Conservation (phyloP, 139 green algal species). For the Tetradesmus lagerheimii region DNA sequence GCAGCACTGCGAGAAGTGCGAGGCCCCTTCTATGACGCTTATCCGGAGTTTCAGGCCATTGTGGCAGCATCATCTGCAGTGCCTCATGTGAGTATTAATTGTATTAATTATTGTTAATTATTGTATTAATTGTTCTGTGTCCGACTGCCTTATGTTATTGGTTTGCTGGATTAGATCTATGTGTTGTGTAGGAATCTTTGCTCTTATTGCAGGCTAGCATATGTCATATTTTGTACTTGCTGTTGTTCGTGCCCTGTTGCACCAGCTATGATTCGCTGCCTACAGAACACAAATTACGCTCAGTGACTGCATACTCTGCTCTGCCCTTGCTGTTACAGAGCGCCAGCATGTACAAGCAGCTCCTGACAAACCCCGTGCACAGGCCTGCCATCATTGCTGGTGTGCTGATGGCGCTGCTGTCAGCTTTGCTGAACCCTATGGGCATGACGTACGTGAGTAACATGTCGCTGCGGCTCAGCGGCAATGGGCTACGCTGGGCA, state of each 20-base stretch:
- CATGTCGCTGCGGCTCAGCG: not conserved
- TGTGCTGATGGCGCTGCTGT: not conserved
- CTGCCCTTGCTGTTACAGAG: slow-evolving; percentile 5
- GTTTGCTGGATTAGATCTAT: no score
- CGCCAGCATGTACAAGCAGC: not conserved
- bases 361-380: not conserved
- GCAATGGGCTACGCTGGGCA: not conserved
- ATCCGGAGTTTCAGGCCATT: not conserved
- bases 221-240: no score
- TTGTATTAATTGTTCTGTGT: not conserved
- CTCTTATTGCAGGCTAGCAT: not conserved
- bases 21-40: slow-evolving; percentile 15
- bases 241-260: no score
- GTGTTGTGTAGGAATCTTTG: no score
- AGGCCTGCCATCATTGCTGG: not conserved
- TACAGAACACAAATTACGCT: no score
- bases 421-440: not conserved
- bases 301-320: not conserved
- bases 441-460: not conserved
- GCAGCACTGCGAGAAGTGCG: not conserved
- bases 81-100: not conserved
- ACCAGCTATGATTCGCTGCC: no score
- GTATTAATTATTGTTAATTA: not conserved
- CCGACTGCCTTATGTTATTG: no score
- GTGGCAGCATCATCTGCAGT: not conserved